Base-by-base conservation (phyloP, 1,139 yeast species). In the Yamadazyma songkhlaensis region DNA sequence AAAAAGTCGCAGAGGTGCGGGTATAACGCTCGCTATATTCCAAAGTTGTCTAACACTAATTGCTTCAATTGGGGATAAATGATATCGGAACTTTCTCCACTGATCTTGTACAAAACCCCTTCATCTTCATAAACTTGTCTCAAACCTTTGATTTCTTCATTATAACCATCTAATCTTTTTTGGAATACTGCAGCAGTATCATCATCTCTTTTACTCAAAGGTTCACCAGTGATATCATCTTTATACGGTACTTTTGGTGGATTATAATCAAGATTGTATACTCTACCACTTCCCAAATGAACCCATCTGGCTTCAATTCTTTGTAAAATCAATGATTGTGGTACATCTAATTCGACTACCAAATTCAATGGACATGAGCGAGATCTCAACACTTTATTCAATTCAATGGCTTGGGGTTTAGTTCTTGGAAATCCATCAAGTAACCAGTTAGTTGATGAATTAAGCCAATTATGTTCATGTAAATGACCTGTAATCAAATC, bases 341-440 rank as follows among this genome's bases (percentile, higher is more conserved):
- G 95, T 9, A 90, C 97, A 42, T 84, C 81, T 32, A 90, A 66
- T 54, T 87, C 94, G 6, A 89, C 86, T 11, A 89, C 96, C 46
- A 84, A 56, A 52, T 86, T 88, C 40, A 89, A 58, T 10, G 62
- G 56, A 1, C 81, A 60, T 1, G 61, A 45, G 23, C 60, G 45
- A 9, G 60, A 47, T 0, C 45, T 45, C 35, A 89, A 64, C 8
- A 73, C 71, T 13, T 53, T 45, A 40, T 79, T 79, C 31, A 90
- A 64, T 25, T 40, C 45, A n/a, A 25, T 13, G 0, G 96, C 97
- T 59, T 90, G 97, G 3, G 62, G 62, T 17, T 66, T 57, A 0
- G 94, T 90, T 43, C 97, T 67, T 2, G 97, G 97, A 54, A 89
- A 90, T 33, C 97, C 97, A 55, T 90, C 97, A 38, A 90, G 67